These are phyloP conservation scores for Plectosphaerella cucumerina DNA, from an alignment of 2,329 filamentous ascomycete genomes.

Conservation along the genomic window DNA sequence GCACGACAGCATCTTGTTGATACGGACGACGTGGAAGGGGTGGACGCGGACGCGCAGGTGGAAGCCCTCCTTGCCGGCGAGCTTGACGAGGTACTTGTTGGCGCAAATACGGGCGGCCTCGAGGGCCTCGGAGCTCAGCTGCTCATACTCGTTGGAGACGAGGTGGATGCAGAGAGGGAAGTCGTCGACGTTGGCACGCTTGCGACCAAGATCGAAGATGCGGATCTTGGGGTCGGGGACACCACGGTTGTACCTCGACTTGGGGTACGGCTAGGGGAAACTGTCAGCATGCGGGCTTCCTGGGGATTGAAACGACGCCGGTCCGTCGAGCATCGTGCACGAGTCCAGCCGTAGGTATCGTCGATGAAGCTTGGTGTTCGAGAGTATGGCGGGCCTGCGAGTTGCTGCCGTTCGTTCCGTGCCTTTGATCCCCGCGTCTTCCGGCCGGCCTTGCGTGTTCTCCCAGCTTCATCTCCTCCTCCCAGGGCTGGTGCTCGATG, in stretches of 20 bases:
- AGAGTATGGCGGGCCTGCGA: neutral
- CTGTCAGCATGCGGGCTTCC: neutral
- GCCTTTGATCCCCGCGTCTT: neutral
- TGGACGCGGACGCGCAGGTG: conserved; percentile 81
- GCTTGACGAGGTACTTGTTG: conserved; percentile 92
- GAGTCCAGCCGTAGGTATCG: too few relatives aligned
- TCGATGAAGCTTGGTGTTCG: neutral
- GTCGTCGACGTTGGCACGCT: conserved; percentile 98
- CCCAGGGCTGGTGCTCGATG: neutral
- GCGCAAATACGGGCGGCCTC: conserved; percentile 99
- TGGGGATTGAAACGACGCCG: neutral
- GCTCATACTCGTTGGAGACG: conserved; percentile 99
- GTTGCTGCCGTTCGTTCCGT: neutral
- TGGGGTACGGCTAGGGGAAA: conserved; percentile 77
- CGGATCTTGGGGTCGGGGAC: conserved; percentile 80
- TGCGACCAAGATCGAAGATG: conserved; percentile 98
- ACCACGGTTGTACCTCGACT: conserved; percentile 99
- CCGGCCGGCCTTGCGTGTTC: neutral
- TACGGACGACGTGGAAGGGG: conserved; percentile 99
- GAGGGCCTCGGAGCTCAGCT: conserved; percentile 98
- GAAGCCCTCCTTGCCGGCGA: conserved; percentile 68
- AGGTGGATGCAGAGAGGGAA: conserved; percentile 99
- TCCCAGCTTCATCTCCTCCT: neutral
- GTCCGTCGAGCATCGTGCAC: neutral
- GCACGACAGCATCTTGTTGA: conserved; percentile 99